Percentiles rank a stretch among this genome's conserved stretches.
Evolutionary conservation across 2,329 filamentous ascomycete species (phyloP).

Genomic region (Exophiala alcalophila): DNA sequence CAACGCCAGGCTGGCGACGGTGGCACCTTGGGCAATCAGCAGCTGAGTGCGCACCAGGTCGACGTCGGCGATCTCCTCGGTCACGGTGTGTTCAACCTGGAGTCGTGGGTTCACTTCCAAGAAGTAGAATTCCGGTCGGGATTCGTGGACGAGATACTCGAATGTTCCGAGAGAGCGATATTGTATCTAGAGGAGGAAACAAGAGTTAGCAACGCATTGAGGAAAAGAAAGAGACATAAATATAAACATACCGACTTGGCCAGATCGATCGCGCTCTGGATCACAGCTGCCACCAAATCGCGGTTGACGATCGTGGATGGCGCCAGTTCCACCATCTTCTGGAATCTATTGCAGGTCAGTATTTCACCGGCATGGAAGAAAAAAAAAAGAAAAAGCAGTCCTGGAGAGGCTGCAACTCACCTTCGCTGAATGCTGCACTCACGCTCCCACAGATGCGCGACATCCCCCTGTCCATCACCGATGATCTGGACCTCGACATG

Average conservation of each 20-base stretch:
- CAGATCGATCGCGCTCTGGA: conserved; percentile 56
- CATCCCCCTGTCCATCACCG: conserved; percentile 52
- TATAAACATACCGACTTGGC: no score
- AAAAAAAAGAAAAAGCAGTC: no score
- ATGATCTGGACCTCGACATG: conserved; percentile 62
- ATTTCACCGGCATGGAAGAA: no score
- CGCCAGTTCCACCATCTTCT: conserved; percentile 59
- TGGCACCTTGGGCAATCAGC: conserved; percentile 52
- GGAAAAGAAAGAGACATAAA: no score
- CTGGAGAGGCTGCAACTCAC: conserved; percentile 5
- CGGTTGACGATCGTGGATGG: conserved; percentile 51
- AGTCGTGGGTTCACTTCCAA: conserved; percentile 59
- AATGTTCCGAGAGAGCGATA: conserved; percentile 62
- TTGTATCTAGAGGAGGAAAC: no score
- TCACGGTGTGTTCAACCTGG: conserved; percentile 62
- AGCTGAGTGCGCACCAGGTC: conserved; percentile 59
- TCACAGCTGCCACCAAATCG: conserved; percentile 46
- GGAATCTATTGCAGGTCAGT: no score
- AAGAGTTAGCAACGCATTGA: no score
- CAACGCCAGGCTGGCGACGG: conserved; percentile 36
- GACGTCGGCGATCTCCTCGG: conserved; percentile 52
- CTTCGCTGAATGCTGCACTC: conserved; percentile 60
- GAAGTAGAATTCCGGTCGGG: conserved; percentile 53
- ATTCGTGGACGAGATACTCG: conserved; percentile 58
- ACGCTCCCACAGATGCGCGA: conserved; percentile 57